Evolutionary conservation across 768 basidiomycete genomes (phyloP), one percentile per base, ranked within the genome.

Genomic region (Termitomyces sp.): DNA sequence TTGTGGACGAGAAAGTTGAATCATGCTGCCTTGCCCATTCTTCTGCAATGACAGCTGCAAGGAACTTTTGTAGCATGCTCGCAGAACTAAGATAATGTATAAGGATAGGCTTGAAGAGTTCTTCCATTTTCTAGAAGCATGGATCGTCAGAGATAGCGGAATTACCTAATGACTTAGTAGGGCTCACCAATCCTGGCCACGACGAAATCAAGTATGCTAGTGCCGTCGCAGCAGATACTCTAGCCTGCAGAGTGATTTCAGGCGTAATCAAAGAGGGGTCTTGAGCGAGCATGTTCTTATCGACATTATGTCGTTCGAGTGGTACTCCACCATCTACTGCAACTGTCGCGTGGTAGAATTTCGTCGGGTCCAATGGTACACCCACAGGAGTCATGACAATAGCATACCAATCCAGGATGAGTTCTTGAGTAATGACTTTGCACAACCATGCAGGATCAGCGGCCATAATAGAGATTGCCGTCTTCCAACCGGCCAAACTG

Each of bases 201-300:
- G 76, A 77, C 10, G 81, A 71, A 45, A 90, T 80, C 12, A 92
- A 65, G 63, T 81, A 76, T 3, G 93, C 90, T 27, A 98, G 70
- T 2, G 93, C 92, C 1, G 81, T 84, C 1, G 92, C 88, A 5
- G 87, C 82, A 7, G 89, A 84, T 5, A 98, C 71, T 23, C 95
- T 80, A 17, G 92, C 92, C 60, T 89, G 85, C 56, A 95, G 68
- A 37, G 93, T 84, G 5, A 84, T 73, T 64, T 97, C 94, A 23
- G 81, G 72, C 6, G 87, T 77, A 32, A 98, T 81, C 37, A 99
- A 77, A 0, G 92, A 85, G 42, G 94, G 74, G 68, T 99, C 97
- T 67, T 98, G 95, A 5, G 82, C 78, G 23, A 98, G 77, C 87
- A 98, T 94, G 57, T 89, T 90, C 77, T 94, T 98, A 75, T 99